Base-by-base conservation (phyloP, 768 basidiomycete species). In the Mycena haematopus region DNA sequence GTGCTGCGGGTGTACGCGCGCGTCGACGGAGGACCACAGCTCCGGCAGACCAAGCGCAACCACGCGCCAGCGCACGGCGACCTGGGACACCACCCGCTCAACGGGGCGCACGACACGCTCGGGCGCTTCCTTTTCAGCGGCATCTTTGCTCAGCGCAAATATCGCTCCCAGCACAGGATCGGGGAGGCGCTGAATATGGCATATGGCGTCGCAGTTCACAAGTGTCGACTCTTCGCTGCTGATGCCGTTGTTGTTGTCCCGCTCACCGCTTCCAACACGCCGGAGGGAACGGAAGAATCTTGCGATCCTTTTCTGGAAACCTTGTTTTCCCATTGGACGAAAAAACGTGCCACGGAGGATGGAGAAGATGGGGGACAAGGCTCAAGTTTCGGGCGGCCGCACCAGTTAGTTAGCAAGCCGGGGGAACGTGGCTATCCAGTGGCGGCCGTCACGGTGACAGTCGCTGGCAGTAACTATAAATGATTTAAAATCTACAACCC, bases 1-100 rank as follows among this genome's bases (percentile, higher is more conserved):
- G 44, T 55, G 54, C 14, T 73, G 71, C 25, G 67, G 67, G 65
- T 70, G 73, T 36, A 35, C 74, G 70, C n/a, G 72, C 70, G 33
- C 74, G 64, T 52, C 72, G 54, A 77, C 75, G 35, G 70, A 62
- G 11, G 74, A 73, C 77, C 75, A 78, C n/a, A 78, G 62, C 25
- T 74, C 73, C 7, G 77, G 77, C 11, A 71, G 67, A 51, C 59
- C 62, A 44, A 79, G 72, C 21, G 78, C 73, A 5, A 77, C 70
- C 52, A 69, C 67, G 24, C 77, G 75, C 78, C 78, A 78, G 45
- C 69, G 68, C 33, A 68, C 58, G 36, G 71, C 72, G n/a, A 78
- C 75, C 47, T 74, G 73, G 36, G 78, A 75, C 50, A 79, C 31
- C 9, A 60, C 38, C 19, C 58, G 54, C 38, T 64, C 66, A 21